phyloP scores from a whole-genome alignment of 225 moss, liverwort and hornwort genomes.

The Rhytidiadelphus loreus region DNA sequence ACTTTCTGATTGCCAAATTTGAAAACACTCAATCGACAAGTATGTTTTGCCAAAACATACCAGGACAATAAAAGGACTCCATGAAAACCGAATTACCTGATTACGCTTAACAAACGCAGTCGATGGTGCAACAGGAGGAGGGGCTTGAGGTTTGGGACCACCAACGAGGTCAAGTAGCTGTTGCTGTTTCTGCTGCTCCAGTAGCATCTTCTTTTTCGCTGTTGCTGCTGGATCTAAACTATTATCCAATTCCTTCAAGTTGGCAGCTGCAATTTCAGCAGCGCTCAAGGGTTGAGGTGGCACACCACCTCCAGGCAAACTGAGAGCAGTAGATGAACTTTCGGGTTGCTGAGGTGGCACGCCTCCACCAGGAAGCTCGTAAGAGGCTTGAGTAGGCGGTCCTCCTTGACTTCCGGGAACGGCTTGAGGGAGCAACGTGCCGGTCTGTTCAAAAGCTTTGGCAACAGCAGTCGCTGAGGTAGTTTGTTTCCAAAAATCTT shows the following conservation, averaged over 20 bases:
- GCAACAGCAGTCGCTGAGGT: slow-evolving; percentile 51
- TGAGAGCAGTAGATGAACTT: slow-evolving; percentile 18
- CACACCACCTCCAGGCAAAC: slow-evolving; percentile 73
- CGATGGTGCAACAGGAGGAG: slow-evolving; percentile 59
- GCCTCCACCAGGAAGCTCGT: slow-evolving; percentile 65
- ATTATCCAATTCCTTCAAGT: slow-evolving; percentile 25
- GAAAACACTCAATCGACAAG: background rate
- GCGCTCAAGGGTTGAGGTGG: slow-evolving; percentile 54
- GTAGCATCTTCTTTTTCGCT: slow-evolving; percentile 21
- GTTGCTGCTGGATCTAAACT: slow-evolving; percentile 32
- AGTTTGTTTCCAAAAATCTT: slow-evolving; percentile 57
- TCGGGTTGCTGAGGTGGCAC: slow-evolving; percentile 56
- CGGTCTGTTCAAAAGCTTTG: slow-evolving; percentile 59
- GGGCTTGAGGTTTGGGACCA: slow-evolving; percentile 55
- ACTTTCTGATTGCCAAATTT: background rate
- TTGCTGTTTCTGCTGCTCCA: slow-evolving; percentile 33
- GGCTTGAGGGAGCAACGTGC: slow-evolving; percentile 42
- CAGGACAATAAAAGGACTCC: background rate
- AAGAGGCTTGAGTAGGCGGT: slow-evolving; percentile 24
- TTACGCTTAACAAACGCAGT: slow-evolving; percentile 78
- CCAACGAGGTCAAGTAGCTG: slow-evolving; percentile 80
- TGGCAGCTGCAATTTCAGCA: slow-evolving; percentile 26
- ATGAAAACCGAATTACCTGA: slow-evolving; percentile 33
- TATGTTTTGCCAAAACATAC: background rate
- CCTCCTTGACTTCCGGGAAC: slow-evolving; percentile 17